Conservation (phyloP, 2,329 filamentous ascomycete species). For the Albifimbria verrucaria region DNA sequence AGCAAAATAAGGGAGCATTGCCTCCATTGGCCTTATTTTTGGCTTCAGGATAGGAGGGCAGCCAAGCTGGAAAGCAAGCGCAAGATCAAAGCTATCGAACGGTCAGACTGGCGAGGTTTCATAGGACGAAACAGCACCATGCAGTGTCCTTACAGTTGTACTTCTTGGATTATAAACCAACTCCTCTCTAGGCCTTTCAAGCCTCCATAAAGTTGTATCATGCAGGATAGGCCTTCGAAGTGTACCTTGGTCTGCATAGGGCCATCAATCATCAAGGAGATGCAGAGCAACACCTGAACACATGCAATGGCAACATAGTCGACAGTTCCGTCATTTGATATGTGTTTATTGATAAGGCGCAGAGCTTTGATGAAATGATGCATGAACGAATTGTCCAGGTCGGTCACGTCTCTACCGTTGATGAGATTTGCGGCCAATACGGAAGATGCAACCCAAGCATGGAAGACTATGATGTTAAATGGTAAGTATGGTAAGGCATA, state of each 20-base stretch:
- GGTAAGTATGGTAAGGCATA: no score
- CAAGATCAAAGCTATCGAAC: slow-evolving; percentile 6
- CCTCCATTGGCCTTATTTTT: background rate
- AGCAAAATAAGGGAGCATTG: no score
- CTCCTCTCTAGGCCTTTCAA: slow-evolving; percentile 12
- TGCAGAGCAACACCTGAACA: slow-evolving; percentile 21
- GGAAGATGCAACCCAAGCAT: no score
- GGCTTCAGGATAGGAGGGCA: background rate
- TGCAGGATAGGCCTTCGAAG: slow-evolving; percentile 22
- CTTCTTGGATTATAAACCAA: slow-evolving; percentile 6
- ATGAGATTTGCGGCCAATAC: no score
- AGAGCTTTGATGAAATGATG: slow-evolving; percentile 6
- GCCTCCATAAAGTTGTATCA: slow-evolving; percentile 26
- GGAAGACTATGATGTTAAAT: no score
- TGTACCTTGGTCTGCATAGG: slow-evolving; percentile 21
- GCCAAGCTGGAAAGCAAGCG: slow-evolving; percentile 6
- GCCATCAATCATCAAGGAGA: slow-evolving; percentile 18
- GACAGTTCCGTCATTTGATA: slow-evolving; percentile 17
- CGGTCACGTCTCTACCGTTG: no score
- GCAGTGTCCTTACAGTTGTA: slow-evolving; percentile 2
- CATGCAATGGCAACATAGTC: slow-evolving; percentile 23
- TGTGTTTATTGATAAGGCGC: slow-evolving; percentile 23
- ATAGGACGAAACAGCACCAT: background rate
- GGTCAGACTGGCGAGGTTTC: background rate
- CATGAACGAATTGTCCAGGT: background rate